Evolutionary conservation across 495 filamentous ascomycete genomes (phyloP), one percentile per base, ranked within the genome.

Genomic region (Penicillium malachiteum): DNA sequence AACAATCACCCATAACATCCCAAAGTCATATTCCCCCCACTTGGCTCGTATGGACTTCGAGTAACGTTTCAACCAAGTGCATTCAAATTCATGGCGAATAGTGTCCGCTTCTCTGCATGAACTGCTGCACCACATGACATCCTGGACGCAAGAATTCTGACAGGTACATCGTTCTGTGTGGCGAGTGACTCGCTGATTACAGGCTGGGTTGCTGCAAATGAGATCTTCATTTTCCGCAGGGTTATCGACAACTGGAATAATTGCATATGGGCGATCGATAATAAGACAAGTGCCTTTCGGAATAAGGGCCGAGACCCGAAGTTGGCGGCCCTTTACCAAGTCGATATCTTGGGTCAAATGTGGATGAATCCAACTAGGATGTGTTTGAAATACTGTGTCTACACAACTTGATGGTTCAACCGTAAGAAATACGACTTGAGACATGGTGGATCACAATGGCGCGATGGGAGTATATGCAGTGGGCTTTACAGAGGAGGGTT

Each of bases 1-100:
- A 11, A 75, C 66, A 56, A 75, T 73, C 52, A 75, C 31, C 72
- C 72, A 75, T 34, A 73, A 18, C 72, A 75, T 72, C 11, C 72
- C 71, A 35, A 75, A 75, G 14, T 67, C 62, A 53, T 73, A 75
- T 54, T 73, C 71, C 39, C 69, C 63, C 53, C 68, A 53, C 67
- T 75, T 75, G 2, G 58, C 16, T 8, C 67, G 68, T 3, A 75
- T 65, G 3, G 68, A 42, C 0, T 16, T 47, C 0, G 66, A 52
- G 47, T 70, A 72, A 38, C 59, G 55, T 50, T 71, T 63, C 10
- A 75, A 58, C 72, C 72, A 75, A 13, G 48, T 60, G 16, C 72
- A 75, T 58, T 75, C 72, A 35, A 75, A 71, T 0, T 18, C 61
- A 55, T 75, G 72, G 1, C 71, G 68, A 7, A 41, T 7, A 41